Conservation (phyloP, 108 stramenopile genomes). For the Conticribra guillardii region DNA sequence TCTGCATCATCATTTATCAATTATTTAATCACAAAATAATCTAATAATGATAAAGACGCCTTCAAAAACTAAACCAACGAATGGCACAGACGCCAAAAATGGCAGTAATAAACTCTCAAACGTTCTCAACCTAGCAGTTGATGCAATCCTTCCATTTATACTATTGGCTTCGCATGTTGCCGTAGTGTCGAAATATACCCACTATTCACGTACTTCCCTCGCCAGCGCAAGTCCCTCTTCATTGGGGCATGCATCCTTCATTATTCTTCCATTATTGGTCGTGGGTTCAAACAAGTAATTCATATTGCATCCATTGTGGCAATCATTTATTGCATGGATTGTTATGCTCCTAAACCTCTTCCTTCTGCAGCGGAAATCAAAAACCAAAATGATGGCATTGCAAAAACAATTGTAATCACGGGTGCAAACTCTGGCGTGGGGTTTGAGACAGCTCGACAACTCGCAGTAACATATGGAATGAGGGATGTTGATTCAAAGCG, state of each 20-base stretch:
- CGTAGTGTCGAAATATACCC: conserved; percentile 24
- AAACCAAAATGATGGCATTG: background rate
- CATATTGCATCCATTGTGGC: conserved; percentile 17
- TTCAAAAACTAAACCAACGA: too few species aligned
- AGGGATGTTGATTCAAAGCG: conserved; percentile 36
- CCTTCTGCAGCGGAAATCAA: conserved; percentile 2
- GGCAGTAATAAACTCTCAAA: too few species aligned
- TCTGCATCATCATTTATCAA: too few species aligned
- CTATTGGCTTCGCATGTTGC: conserved; percentile 30
- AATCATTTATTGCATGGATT: conserved; percentile 26
- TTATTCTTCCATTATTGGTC: background rate
- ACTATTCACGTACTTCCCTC: conserved; percentile 1
- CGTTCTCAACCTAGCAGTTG: too few species aligned
- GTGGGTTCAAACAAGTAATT: conserved; percentile 9
- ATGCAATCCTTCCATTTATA: conserved; percentile 9
- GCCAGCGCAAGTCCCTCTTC: conserved; percentile 5
- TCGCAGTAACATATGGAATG: conserved; percentile 42
- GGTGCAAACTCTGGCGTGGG: conserved; percentile 90
- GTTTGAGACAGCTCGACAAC: conserved; percentile 57
- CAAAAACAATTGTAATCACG: conserved; percentile 68
- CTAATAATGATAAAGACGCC: too few species aligned
- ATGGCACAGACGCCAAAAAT: too few species aligned
- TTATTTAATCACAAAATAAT: too few species aligned
- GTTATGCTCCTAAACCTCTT: conserved; percentile 26
- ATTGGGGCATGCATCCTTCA: conserved; percentile 14